These are phyloP conservation scores for Tieghemiomyces parasiticus DNA, from an alignment of 192 early-diverging fungal species.

Conservation along the genomic window DNA sequence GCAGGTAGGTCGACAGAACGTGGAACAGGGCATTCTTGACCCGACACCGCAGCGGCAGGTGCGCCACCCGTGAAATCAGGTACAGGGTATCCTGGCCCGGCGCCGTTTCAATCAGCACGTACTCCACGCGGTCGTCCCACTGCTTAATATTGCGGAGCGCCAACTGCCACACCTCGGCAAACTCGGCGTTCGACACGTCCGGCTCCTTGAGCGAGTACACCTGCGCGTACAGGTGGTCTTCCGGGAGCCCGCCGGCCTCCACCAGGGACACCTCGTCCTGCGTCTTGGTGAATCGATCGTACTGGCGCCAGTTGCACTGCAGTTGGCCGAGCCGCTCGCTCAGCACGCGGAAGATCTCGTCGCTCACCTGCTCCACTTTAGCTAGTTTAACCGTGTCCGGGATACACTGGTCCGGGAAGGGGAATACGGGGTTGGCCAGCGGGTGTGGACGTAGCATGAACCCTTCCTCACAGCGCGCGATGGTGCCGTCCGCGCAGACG, in stretches of 20 bases:
- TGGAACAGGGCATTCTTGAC: slow-evolving; percentile 15
- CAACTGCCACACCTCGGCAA: slow-evolving; percentile 18
- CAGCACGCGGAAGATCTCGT: not conserved
- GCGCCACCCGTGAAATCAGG: slow-evolving; percentile 19
- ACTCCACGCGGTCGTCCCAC: slow-evolving; percentile 9
- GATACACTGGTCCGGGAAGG: slow-evolving; percentile 5
- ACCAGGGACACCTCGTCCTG: slow-evolving; percentile 7
- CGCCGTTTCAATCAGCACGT: not conserved
- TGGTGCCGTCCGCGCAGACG: not conserved
- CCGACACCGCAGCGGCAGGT: slow-evolving; percentile 17
- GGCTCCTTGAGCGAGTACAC: slow-evolving; percentile 15
- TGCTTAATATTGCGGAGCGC: slow-evolving; percentile 15
- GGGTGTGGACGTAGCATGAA: slow-evolving; percentile 7
- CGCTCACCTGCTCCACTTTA: slow-evolving; percentile 8
- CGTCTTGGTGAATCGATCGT: not conserved
- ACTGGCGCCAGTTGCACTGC: slow-evolving; percentile 9
- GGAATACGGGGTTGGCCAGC: slow-evolving; percentile 7
- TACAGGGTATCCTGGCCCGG: slow-evolving; percentile 11
- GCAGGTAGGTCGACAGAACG: slow-evolving; percentile 18
- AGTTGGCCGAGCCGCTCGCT: slow-evolving; percentile 5
- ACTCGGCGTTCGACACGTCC: slow-evolving; percentile 18
- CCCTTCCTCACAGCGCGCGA: slow-evolving; percentile 1
- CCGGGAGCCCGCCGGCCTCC: slow-evolving; percentile 17
- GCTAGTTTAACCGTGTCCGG: slow-evolving; percentile 7
- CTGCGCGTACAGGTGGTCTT: slow-evolving; percentile 15